Base-by-base conservation (phyloP, 2,329 filamentous ascomycete species). In the Pezizomycotina sp. region DNA sequence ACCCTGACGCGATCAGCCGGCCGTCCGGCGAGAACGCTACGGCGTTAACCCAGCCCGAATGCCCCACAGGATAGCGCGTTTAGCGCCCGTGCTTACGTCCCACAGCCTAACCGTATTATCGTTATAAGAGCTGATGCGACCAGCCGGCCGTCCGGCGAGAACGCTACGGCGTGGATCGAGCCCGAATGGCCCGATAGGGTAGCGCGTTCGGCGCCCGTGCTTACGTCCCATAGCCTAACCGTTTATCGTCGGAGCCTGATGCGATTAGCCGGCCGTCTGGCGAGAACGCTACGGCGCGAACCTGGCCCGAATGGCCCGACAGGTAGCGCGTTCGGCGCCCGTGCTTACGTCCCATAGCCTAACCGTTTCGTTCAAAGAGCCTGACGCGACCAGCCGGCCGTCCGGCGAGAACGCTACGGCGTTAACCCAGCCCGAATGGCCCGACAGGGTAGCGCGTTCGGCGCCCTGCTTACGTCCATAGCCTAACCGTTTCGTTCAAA, bases 191-290 rank as follows among this genome's bases (percentile, higher is more conserved):
- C 38, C 32, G 39, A 30, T 27, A 45, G 38, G 14, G 34, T 23
- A 5, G 15, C 30, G 16, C 29, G 18, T 27, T 24, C 15, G 5
- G 13, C 12, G 8, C 27, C 24, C 16, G 27, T 32, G 7, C 9
- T 15, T 34, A 40, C 37, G 45, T 47, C 15, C 41, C 44, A 34
- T 36, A 42, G 10, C 41, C 44, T 1, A 43, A 18, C 34, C 4
- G 28, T 38, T 49, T 69, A 52, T 95, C 89, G 38, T 86, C 86
- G 56, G 80, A 91, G 28, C 89, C 89, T 4, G 89, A 95, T 4
- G 86, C 89, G 52, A 98, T 95, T 39, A 83, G 83, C 35, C 82
- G 77, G 23, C 86, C 86, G 51, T 93, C 91, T 26, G 82, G 76
- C 20, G 86, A 39, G 26, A 36, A 36, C 20, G 19, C 13, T 4